Conservation (phyloP, 306 rosid genomes). For the Comarum palustre region DNA sequence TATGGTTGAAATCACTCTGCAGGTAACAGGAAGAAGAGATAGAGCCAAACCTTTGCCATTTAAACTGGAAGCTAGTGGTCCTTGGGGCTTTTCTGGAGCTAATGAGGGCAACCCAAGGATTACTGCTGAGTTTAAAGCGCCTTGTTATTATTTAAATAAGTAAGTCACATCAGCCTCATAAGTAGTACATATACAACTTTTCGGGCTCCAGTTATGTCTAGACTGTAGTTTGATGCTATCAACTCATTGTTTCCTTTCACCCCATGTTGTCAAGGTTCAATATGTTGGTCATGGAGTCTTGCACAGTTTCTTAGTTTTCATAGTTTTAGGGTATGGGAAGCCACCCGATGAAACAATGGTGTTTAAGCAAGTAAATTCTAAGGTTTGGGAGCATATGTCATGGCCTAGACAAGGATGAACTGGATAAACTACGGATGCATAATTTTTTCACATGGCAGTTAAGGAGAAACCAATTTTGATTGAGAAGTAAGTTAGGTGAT, state of each 20-base stretch:
- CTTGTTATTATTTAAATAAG: slow-evolving; percentile 83
- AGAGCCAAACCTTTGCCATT: slow-evolving; percentile 92
- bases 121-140: slow-evolving; percentile 85
- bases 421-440: not conserved
- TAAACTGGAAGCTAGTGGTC: slow-evolving; percentile 66
- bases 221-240: not conserved
- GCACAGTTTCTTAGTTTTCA: slow-evolving; percentile 14
- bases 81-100: slow-evolving; percentile 91
- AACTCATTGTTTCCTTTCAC: not conserved
- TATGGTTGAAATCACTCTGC: slow-evolving; percentile 27
- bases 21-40: slow-evolving; percentile 98
- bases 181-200: slow-evolving; percentile 10
- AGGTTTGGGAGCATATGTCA: slow-evolving; percentile 1
- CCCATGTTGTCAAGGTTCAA: not conserved
- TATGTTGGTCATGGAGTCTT: not conserved
- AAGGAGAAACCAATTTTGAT: not conserved
- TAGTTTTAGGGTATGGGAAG: not conserved
- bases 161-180: slow-evolving; percentile 33
- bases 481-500: not conserved
- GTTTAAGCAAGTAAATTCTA: not conserved
- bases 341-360: not conserved
- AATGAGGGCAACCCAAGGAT: slow-evolving; percentile 88
- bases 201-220: not conserved
- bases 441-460: not conserved
- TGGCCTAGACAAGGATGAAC: not conserved